Base-by-base conservation (phyloP, 768 basidiomycete species). In the Russula virescens region DNA sequence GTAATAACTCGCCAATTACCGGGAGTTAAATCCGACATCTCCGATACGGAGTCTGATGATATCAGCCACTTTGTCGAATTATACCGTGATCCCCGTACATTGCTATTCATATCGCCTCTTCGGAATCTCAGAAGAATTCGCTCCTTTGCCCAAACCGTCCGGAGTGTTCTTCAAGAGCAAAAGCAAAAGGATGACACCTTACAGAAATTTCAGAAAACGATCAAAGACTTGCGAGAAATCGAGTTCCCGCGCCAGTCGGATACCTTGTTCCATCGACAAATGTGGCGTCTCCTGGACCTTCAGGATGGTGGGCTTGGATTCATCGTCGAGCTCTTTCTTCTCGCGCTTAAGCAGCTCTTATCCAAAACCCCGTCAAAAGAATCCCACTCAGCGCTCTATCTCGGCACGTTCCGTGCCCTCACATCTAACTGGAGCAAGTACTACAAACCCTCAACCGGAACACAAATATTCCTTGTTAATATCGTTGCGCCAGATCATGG, bases 241-340 rank as follows among this genome's bases (percentile, higher is more conserved):
- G 9, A 21, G 19, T 1, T 2, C n/a, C 7, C 26, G 9, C 38
- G n/a, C n/a, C n/a, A 11, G 23, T 1, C 10, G 4, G 34, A 10
- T 7, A 2, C 10, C 5, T 28, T 23, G n/a, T 18, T 52, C 18
- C 19, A 25, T 2, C 58, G 42, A 38, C 58, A 60, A 8, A 0
- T 52, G 16, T 53, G 50, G 38, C 53, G 23, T 19, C 3, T 54
- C 7, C 38, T 40, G 23, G 53, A 40, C 18, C 8, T 54, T 5
- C 21, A 26, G 4, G 50, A 42, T 5, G 16, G 58, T 21, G 58
- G 58, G 11, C 50, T 60, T 26, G 58, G 28, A 7, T 45, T 60
- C 13, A 51, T n/a, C 0, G 28, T 52, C n/a, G 50, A 60, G 28
- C 38, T 60, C 18, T 60, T 52, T 25, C 45, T 60, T 26, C 50